Evolutionary conservation across 306 rosid genomes (phyloP), one percentile per base, ranked within the genome.

Genomic region (Neltuma alba): DNA sequence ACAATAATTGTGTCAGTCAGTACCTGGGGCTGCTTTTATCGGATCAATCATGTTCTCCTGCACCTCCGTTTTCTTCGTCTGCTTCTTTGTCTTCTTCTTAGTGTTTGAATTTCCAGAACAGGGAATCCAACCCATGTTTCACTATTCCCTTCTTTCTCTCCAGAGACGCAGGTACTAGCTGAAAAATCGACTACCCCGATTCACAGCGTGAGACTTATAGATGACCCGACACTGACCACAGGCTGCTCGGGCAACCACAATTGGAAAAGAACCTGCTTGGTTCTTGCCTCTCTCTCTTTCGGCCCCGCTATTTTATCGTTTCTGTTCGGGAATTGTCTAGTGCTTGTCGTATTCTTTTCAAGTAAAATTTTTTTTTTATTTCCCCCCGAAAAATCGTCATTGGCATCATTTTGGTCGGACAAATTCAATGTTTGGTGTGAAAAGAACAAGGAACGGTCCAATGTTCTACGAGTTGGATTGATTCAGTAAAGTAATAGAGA

Each of bases 81-180:
- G 81, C 78, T 77, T 78, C 81, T 83, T 82, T 80, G 65, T 84
- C 83, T 79, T 80, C 85, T 87, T 89, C 80, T 84, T 95, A 44
- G 85, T 77, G 77, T 83, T 87, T 40, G 90, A 89, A 74, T 81
- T 81, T 78, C 99, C 97, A 61, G 93, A 90, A 83, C 99, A 93
- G 2, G 97, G 97, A 88, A 95, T 90, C 94, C 97, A 95, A 84
- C 92, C 86, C 98, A 95, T 95, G 71, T 40, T 85, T 81, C 25
- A 16, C 21, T 72, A 30, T 50, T 28, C 27, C 47, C 9, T 45
- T 50, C 62, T 75, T 25, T 83, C 72, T 61, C 70, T 68, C 52
- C 18, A 78, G 42, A 77, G 52, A 72, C 48, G 50, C 36, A 23
- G 5, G 34, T 0, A 20, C 52, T 33, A 23, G 62, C 72, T 55